Evolutionary conservation across 2,329 filamentous ascomycete species (phyloP).

Genomic region (Exophiala mesophila): DNA sequence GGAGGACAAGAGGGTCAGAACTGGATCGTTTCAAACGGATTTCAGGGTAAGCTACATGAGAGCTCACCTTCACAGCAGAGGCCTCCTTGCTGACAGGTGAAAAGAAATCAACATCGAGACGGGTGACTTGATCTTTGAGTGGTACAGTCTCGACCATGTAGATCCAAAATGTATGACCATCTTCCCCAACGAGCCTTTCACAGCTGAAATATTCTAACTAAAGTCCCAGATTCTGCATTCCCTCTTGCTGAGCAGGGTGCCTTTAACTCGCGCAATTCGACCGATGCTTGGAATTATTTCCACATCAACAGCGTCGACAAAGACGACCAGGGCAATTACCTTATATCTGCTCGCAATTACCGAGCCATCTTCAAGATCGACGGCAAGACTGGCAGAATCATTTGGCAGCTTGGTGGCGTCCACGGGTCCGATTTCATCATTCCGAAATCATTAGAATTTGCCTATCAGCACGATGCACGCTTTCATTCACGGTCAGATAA

Average conservation of each 20-base stretch:
- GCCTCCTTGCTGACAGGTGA: no score
- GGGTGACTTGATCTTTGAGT: conserved; percentile 41
- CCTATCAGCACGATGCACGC: conserved; percentile 40
- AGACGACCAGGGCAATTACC: conserved; percentile 34
- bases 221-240: background rate
- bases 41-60: background rate
- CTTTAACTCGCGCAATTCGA: conserved; percentile 38
- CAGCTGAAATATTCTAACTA: no score
- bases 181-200: no score
- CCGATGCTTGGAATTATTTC: conserved; percentile 40
- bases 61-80: no score
- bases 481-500: conserved; percentile 33
- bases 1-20: background rate
- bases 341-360: conserved; percentile 40
- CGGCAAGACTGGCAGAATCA: conserved; percentile 34
- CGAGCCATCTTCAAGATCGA: conserved; percentile 39
- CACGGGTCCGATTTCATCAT: conserved; percentile 29
- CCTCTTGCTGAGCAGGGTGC: background rate
- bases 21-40: background rate
- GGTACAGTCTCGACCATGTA: conserved; percentile 44
- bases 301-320: conserved; percentile 21
- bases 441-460: conserved; percentile 31
- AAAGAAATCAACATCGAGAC: no score
- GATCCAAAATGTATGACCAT: no score
- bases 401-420: conserved; percentile 38